phyloP scores from a whole-genome alignment of 2,329 filamentous ascomycete species.

The Atkinsonella hypoxylon region DNA sequence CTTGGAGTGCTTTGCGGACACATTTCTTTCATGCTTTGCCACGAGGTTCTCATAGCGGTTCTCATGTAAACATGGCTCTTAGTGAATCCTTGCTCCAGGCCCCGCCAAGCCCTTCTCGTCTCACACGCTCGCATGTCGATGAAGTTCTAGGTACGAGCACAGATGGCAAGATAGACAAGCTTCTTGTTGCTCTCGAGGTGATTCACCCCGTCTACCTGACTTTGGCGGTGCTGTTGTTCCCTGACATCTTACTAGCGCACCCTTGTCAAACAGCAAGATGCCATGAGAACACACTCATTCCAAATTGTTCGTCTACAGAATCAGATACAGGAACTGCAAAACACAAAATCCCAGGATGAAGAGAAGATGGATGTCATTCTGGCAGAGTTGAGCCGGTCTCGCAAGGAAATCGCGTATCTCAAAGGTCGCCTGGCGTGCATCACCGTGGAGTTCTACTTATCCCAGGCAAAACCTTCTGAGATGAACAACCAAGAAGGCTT shows the following conservation, averaged over 20 bases:
- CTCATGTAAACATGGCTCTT: not conserved
- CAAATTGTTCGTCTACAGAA: conserved; percentile 9
- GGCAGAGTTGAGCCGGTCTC: not conserved
- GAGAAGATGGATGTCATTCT: not conserved
- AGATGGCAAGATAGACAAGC: not conserved
- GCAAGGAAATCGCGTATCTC: conserved; percentile 3
- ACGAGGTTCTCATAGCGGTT: no score
- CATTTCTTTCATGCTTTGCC: no score
- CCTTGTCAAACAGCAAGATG: not conserved
- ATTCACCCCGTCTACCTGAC: not conserved
- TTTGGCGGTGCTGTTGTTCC: not conserved
- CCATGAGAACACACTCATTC: conserved; percentile 7
- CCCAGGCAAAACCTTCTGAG: no score
- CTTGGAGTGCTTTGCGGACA: no score
- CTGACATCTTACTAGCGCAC: not conserved
- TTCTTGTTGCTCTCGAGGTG: not conserved
- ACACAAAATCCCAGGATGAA: not conserved
- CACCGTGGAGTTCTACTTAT: conserved; percentile 2
- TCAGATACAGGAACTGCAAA: conserved; percentile 4
- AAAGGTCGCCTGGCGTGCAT: conserved; percentile 9
- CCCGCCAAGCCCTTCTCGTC: not conserved
- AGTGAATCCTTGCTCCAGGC: no score
- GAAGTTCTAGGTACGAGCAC: not conserved
- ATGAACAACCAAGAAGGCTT: not conserved
- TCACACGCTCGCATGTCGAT: not conserved